These are phyloP conservation scores for Blastobotrys parvus DNA, from an alignment of 805 yeast species.

Conservation along the genomic window DNA sequence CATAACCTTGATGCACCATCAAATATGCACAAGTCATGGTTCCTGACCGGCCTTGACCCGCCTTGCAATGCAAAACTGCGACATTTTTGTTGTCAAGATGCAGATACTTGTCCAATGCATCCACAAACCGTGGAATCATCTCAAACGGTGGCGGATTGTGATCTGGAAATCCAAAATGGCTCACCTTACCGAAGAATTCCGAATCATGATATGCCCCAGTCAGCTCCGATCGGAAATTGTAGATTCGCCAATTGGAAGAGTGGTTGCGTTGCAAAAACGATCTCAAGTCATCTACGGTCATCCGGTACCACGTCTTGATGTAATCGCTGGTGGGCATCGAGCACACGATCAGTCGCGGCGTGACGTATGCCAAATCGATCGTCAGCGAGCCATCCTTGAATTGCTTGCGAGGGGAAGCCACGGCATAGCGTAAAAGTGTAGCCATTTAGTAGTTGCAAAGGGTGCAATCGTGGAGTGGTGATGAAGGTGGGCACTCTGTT, in stretches of 20 bases:
- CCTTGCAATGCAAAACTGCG: conserved; percentile 76
- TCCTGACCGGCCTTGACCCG: conserved; percentile 91
- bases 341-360: conserved; percentile 58
- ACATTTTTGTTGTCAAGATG: conserved; percentile 27
- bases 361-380: conserved; percentile 61
- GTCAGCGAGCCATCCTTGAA: conserved; percentile 27
- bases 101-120: conserved; percentile 40
- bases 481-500: no score
- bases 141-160: conserved; percentile 66
- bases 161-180: conserved; percentile 57
- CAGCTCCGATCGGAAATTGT: conserved; percentile 62
- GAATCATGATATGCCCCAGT: conserved; percentile 32
- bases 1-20: conserved; percentile 38
- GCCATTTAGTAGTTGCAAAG: no score
- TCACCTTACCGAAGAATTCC: conserved; percentile 29
- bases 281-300: conserved; percentile 43
- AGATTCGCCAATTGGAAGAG: conserved; percentile 57
- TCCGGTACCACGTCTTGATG: conserved; percentile 41
- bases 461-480: no score
- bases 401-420: conserved; percentile 25
- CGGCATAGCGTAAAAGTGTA: conserved; percentile 20
- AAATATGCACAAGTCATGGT: conserved; percentile 62
- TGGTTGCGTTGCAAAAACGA: conserved; percentile 40
- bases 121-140: conserved; percentile 37
- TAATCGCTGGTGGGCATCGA: conserved; percentile 58